These are phyloP conservation scores for Capsicum pubescens DNA, from an alignment of 257 asterid genomes.

Conservation along the genomic window DNA sequence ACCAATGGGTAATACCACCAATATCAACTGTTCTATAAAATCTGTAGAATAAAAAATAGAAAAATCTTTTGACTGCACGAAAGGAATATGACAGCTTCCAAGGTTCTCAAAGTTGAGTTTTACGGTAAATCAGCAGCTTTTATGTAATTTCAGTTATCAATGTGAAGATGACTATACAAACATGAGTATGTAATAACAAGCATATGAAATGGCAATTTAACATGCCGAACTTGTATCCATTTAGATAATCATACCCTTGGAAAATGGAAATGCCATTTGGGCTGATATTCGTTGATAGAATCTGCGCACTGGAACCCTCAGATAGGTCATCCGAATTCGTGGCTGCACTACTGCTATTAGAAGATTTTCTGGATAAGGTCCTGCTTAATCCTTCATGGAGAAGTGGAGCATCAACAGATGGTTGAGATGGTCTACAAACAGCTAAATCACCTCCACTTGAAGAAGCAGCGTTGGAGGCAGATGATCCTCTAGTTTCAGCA, in stretches of 20 bases:
- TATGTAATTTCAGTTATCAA: neutral
- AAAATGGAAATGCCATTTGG: conserved; percentile 68
- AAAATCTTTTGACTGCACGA: neutral
- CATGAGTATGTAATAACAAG: neutral
- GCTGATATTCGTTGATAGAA: conserved; percentile 49
- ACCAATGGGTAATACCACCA: neutral
- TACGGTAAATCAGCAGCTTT: neutral
- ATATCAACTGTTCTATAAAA: neutral
- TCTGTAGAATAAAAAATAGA: neutral
- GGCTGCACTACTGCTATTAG: conserved; percentile 36
- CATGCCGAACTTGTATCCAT: neutral
- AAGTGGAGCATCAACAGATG: conserved; percentile 60
- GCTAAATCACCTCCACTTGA: conserved; percentile 49
- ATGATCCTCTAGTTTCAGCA: conserved; percentile 50
- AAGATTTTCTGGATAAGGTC: conserved; percentile 45
- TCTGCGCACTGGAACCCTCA: conserved; percentile 38
- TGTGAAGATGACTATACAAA: conserved; percentile 8
- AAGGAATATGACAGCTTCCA: neutral
- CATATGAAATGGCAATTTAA: neutral
- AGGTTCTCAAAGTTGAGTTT: neutral
- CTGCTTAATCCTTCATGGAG: conserved; percentile 58
- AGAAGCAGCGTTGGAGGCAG: conserved; percentile 39
- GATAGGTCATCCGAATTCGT: conserved; percentile 21
- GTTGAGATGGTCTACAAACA: conserved; percentile 43
- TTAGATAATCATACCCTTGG: conserved; percentile 66